Evolutionary conservation across 805 yeast species (phyloP).

Genomic region (Candida ulmi): DNA sequence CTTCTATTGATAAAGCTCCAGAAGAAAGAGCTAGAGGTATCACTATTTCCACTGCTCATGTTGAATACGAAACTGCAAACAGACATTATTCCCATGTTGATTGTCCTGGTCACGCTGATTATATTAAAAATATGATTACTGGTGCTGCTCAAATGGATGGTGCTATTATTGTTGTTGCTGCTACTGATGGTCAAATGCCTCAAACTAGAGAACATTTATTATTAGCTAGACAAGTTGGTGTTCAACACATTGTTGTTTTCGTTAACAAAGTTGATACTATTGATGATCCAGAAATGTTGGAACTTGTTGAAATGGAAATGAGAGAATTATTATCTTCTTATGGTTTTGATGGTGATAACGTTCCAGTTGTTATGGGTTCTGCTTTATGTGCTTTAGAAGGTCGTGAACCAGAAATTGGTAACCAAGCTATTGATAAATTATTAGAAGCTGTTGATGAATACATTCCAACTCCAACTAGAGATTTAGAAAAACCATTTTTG

Average conservation of each 20-base stretch:
- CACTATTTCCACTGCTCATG: constrained; percentile 96
- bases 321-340: constrained; percentile 86
- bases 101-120: constrained; percentile 98
- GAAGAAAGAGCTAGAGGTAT: constrained; percentile 99
- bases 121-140: constrained; percentile 97
- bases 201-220: constrained; percentile 98
- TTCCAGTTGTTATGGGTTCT: constrained; percentile 98
- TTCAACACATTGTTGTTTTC: constrained; percentile 92
- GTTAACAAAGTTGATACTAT: constrained; percentile 97
- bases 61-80: constrained; percentile 90
- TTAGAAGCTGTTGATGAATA: constrained; percentile 89
- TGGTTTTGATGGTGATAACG: constrained; percentile 97
- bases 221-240: constrained; percentile 99
- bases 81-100: constrained; percentile 98
- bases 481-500: constrained; percentile 91
- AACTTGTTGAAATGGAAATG: constrained; percentile 99
- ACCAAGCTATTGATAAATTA: constrained; percentile 72
- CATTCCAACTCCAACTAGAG: constrained; percentile 96
- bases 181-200: constrained; percentile 99
- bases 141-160: constrained; percentile 99
- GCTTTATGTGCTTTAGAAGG: constrained; percentile 95
- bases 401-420: constrained; percentile 86
- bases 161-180: constrained; percentile 98
- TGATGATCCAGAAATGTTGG: constrained; percentile 98
- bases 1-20: constrained; percentile 94